Percentiles rank a stretch among this genome's conserved stretches.
Conservation (phyloP, 1,284 basidiomycete species). For the Phellinidium pouzarii region DNA sequence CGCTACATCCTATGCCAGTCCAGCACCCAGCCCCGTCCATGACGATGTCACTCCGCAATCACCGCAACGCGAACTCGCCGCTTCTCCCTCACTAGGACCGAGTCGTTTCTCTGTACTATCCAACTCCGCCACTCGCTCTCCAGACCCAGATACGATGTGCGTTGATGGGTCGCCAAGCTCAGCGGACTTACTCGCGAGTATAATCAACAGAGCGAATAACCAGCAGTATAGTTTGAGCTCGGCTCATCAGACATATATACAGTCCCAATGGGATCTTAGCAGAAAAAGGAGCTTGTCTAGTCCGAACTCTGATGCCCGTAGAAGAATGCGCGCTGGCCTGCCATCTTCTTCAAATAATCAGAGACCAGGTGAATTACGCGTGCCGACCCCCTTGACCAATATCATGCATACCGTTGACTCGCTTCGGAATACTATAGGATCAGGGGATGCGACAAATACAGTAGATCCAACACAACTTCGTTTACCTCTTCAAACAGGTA, state of each 20-base stretch:
- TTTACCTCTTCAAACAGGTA: not conserved
- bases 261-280: too few species aligned
- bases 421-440: not conserved
- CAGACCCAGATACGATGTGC: slow-evolving; percentile 3
- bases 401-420: not conserved
- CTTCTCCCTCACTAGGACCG: slow-evolving; percentile 1
- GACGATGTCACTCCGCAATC: not conserved
- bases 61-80: not conserved
- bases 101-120: slow-evolving; percentile 6
- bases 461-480: not conserved
- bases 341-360: not conserved
- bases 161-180: slow-evolving; percentile 9
- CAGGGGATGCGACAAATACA: not conserved
- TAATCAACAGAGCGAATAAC: slow-evolving; percentile 4
- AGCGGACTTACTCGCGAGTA: slow-evolving; percentile 11
- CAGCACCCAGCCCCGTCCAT: not conserved
- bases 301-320: not conserved
- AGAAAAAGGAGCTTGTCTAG: not conserved
- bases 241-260: not conserved
- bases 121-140: slow-evolving; percentile 9
- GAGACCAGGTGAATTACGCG: not conserved
- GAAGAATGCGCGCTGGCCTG: not conserved
- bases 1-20: not conserved
- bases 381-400: not conserved
- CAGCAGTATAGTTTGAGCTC: too few species aligned